Percentiles rank a stretch among this genome's conserved stretches.
phyloP scores from a whole-genome alignment of 768 basidiomycete species.

The Flagelloscypha sp. region DNA sequence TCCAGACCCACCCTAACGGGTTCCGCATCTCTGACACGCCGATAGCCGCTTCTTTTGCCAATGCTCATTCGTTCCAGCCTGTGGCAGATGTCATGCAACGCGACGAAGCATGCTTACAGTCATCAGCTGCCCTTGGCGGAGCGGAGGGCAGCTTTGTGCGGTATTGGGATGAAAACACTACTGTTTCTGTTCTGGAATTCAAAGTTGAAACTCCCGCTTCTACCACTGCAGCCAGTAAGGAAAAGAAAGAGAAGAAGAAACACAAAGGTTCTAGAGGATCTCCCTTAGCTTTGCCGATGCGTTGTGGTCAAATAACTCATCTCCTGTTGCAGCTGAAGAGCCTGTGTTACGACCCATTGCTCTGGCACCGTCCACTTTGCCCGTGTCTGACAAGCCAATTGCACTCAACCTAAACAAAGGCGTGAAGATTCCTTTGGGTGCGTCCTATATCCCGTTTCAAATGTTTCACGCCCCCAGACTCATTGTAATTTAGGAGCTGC shows the following conservation, averaged over 20 bases:
- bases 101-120: slow-evolving; percentile 69
- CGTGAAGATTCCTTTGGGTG: slow-evolving; percentile 23
- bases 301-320: slow-evolving; percentile 2
- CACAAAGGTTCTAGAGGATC: slow-evolving; percentile 38
- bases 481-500: too few relatives aligned
- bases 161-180: slow-evolving; percentile 91
- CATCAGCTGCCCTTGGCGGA: slow-evolving; percentile 63
- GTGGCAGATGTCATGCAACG: slow-evolving; percentile 64
- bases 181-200: slow-evolving; percentile 67
- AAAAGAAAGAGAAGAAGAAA: slow-evolving; percentile 52
- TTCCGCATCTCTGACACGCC: slow-evolving; percentile 87
- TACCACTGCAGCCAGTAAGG: slow-evolving; percentile 22
- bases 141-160: slow-evolving; percentile 66
- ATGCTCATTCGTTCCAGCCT: slow-evolving; percentile 83
- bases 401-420: slow-evolving; percentile 67
- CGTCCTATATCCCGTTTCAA: not conserved
- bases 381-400: slow-evolving; percentile 74
- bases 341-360: slow-evolving; percentile 21
- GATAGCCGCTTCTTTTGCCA: slow-evolving; percentile 88
- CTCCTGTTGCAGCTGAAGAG: slow-evolving; percentile 24
- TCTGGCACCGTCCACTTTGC: slow-evolving; percentile 54
- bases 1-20: slow-evolving; percentile 82
- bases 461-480: slow-evolving; percentile 6
- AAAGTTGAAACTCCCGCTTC: slow-evolving; percentile 57
- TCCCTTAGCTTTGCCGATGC: not conserved